Evolutionary conservation across 2,329 filamentous ascomycete genomes (phyloP).

Genomic region (Epichloe festucae): DNA sequence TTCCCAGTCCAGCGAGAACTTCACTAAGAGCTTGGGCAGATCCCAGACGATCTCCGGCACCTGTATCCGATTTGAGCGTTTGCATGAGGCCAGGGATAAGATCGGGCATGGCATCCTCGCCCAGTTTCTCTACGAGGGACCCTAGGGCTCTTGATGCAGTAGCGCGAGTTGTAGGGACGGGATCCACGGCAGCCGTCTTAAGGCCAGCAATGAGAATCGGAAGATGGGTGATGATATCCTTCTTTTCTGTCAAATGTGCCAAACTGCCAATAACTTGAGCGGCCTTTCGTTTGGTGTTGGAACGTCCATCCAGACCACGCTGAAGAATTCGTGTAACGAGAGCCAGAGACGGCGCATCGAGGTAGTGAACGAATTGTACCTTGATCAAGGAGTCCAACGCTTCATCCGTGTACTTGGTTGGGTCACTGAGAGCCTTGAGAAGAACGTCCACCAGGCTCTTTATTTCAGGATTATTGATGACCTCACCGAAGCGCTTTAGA

Average conservation of each 20-base stretch:
- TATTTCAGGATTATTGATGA: slow-evolving; percentile 95
- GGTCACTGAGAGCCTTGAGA: slow-evolving; percentile 91
- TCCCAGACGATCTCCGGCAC: slow-evolving; percentile 87
- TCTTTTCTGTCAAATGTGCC: slow-evolving; percentile 91
- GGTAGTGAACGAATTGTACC: slow-evolving; percentile 94
- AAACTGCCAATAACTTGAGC: slow-evolving; percentile 96
- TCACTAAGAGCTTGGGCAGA: slow-evolving; percentile 94
- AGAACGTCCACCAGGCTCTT: slow-evolving; percentile 84
- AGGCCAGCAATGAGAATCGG: slow-evolving; percentile 86
- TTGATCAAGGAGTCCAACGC: slow-evolving; percentile 91
- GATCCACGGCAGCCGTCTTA: slow-evolving; percentile 81
- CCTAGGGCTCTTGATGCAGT: slow-evolving; percentile 93
- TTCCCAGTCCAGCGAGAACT: slow-evolving; percentile 89
- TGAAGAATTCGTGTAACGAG: slow-evolving; percentile 92
- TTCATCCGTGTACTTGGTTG: slow-evolving; percentile 92
- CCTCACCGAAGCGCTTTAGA: slow-evolving; percentile 94
- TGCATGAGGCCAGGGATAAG: slow-evolving; percentile 97
- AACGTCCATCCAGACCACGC: slow-evolving; percentile 79
- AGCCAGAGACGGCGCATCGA: slow-evolving; percentile 92
- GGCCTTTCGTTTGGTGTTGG: slow-evolving; percentile 89
- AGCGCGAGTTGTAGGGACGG: slow-evolving; percentile 88
- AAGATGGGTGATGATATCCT: slow-evolving; percentile 81
- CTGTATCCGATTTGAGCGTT: slow-evolving; percentile 92
- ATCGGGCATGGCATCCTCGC: slow-evolving; percentile 90
- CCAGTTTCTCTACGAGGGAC: slow-evolving; percentile 94